Base-by-base conservation (phyloP, 306 rosid genomes). In the Glycyrrhiza uralensis region DNA sequence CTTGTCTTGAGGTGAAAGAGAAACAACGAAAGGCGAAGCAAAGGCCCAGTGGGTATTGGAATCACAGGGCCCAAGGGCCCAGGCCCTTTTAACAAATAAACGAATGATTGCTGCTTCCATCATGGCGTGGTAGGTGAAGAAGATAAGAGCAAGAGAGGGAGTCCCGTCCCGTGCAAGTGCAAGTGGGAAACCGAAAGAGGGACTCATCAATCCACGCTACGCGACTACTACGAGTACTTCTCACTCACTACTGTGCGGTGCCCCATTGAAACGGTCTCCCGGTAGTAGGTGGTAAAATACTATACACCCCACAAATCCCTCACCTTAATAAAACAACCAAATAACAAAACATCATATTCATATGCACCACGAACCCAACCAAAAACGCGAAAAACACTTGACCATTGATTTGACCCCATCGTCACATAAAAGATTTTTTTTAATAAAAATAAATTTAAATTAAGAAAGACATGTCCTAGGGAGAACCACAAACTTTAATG, bases 91-190 rank as follows among this genome's bases (percentile, higher is more conserved):
- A 26, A 69, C 24, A 2, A 20, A 12, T 6, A 1, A 4, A 6
- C n/a, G 22, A 58, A 60, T 23, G 60, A 33, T 45, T 20, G 24
- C 2, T 14, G 46, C 19, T 15, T n/a, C 14, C 26, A 45, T 35
- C 30, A 36, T 51, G n/a, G 55, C 1, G 72, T 2, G 65, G 79
- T 75, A 49, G 79, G 79, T 75, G 56, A 64, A 26, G 23, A 2
- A 38, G 61, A 73, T 17, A 46, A 45, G 62, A 51, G n/a, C 2
- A 0, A 1, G 14, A 8, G 11, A 4, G 28, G 38, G 1, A 33
- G n/a, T 69, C 15, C 66, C 10, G 4, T 70, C 75, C 26, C n/a
- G n/a, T n/a, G n/a, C n/a, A n/a, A n/a, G n/a, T n/a, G n/a, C n/a
- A 15, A 52, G 18, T 32, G 29, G 49, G 18, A 45, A 23, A 11